Conservation (phyloP, 202 grass and related monocot species). For the Musa balbisiana region DNA sequence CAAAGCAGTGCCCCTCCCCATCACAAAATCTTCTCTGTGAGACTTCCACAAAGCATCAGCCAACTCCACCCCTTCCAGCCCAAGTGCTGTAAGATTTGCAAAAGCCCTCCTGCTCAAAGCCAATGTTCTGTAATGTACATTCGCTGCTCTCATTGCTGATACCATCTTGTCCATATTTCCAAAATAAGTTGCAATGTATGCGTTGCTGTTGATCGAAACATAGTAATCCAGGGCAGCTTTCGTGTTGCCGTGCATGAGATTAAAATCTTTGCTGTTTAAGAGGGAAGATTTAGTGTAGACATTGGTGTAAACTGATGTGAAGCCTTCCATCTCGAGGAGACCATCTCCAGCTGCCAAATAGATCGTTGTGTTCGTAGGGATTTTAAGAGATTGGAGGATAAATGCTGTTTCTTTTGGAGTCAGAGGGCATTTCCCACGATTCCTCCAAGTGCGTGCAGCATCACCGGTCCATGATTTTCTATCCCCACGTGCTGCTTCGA, state of each 20-base stretch:
- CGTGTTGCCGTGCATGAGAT: slow-evolving; percentile 93
- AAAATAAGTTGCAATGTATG: slow-evolving; percentile 79
- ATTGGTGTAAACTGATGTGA: slow-evolving; percentile 66
- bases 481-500: slow-evolving; percentile 70
- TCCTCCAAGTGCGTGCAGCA: slow-evolving; percentile 61
- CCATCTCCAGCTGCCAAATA: slow-evolving; percentile 91
- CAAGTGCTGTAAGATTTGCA: slow-evolving; percentile 43
- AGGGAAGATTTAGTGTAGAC: slow-evolving; percentile 72
- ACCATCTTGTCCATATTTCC: slow-evolving; percentile 99
- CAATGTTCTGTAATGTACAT: slow-evolving; percentile 61
- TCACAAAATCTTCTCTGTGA: slow-evolving; percentile 70
- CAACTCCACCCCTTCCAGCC: slow-evolving; percentile 52
- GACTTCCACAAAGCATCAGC: slow-evolving; percentile 65
- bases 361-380: slow-evolving; percentile 57
- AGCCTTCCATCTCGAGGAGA: slow-evolving; percentile 75
- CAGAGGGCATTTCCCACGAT: slow-evolving; percentile 81
- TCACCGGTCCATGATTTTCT: slow-evolving; percentile 61
- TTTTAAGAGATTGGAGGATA: slow-evolving; percentile 63
- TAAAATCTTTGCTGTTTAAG: slow-evolving; percentile 58
- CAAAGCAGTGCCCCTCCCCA: slow-evolving; percentile 67
- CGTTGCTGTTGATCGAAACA: slow-evolving; percentile 85
- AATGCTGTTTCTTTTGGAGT: slow-evolving; percentile 89
- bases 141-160: slow-evolving; percentile 66
- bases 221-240: slow-evolving; percentile 93
- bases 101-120: slow-evolving; percentile 87